A percentile compares a stretch with the other conserved stretches of the same genome.
These are phyloP conservation scores for Sporothrix brunneoviolacea DNA, from an alignment of 2,329 filamentous ascomycete species.

Conservation along the genomic window DNA sequence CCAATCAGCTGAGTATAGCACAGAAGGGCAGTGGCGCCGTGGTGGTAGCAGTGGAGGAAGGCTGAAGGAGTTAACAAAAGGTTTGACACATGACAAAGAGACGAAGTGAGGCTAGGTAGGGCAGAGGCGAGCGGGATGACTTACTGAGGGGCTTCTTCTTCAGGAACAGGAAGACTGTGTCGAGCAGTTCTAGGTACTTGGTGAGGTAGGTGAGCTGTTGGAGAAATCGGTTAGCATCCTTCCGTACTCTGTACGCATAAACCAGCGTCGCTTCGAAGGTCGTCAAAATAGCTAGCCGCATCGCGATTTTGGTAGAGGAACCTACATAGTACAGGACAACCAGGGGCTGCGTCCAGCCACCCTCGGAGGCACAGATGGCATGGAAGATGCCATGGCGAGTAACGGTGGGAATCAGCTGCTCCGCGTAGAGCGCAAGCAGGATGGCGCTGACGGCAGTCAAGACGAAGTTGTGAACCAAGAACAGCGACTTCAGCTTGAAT, in stretches of 20 bases:
- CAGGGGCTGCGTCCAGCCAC: constrained; percentile 89
- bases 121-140: constrained; percentile 21
- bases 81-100: not conserved
- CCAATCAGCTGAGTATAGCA: constrained; percentile 97
- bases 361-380: constrained; percentile 72
- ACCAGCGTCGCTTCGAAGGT: not conserved
- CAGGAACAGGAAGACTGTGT: constrained; percentile 93
- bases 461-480: constrained; percentile 96
- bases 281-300: too few relatives aligned
- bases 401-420: constrained; percentile 83
- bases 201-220: constrained; percentile 89
- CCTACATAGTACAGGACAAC: constrained; percentile 95
- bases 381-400: constrained; percentile 78
- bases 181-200: constrained; percentile 92
- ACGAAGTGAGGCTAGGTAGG: too few relatives aligned
- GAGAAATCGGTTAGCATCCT: constrained; percentile 29
- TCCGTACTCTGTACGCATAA: not conserved
- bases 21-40: constrained; percentile 90
- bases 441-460: constrained; percentile 77
- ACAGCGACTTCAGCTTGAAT: constrained; percentile 80
- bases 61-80: constrained; percentile 36
- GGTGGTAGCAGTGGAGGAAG: constrained; percentile 99
- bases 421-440: constrained; percentile 77
- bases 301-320: constrained; percentile 38
- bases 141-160: constrained; percentile 97